phyloP scores from a whole-genome alignment of 2,329 filamentous ascomycete genomes.

The Aspergillus tubingensis region DNA sequence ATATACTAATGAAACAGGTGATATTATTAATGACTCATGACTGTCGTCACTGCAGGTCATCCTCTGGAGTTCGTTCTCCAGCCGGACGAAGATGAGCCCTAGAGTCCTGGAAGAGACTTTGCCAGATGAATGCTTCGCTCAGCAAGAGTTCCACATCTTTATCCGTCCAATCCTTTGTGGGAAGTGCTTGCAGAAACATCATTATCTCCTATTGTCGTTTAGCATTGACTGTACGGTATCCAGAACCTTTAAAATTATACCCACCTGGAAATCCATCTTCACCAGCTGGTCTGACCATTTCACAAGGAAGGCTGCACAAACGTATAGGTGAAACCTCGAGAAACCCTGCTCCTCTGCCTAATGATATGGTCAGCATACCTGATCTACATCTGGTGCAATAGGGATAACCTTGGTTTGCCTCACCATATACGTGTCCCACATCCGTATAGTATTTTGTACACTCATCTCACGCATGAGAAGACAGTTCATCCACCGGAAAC shows the following conservation, averaged over 20 bases:
- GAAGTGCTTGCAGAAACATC: conserved; percentile 97
- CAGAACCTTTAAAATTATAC: conserved; percentile 13
- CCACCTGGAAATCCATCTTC: conserved; percentile 88
- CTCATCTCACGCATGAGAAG: conserved; percentile 96
- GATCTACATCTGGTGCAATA: not conserved
- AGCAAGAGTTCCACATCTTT: conserved; percentile 96
- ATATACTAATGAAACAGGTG: conserved; percentile 16
- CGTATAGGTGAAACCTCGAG: conserved; percentile 96
- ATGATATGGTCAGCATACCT: conserved; percentile 20
- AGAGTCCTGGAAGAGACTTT: conserved; percentile 93
- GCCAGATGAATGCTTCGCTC: conserved; percentile 98
- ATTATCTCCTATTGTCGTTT: conserved; percentile 76
- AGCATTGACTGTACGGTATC: conserved; percentile 9
- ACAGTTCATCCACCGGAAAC: conserved; percentile 99
- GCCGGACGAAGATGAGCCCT: conserved; percentile 72
- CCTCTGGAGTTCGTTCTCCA: conserved; percentile 36
- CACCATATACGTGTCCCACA: conserved; percentile 99
- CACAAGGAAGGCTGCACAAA: conserved; percentile 94
- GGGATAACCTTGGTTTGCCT: conserved; percentile 14
- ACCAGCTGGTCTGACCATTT: conserved; percentile 96
- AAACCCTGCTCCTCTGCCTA: conserved; percentile 98
- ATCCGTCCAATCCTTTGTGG: conserved; percentile 92
- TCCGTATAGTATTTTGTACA: conserved; percentile 92
- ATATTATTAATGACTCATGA: conserved; percentile 34
- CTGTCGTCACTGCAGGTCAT: conserved; percentile 39